Base-by-base conservation (phyloP, 805 yeast species). In the Pichia deserticola region DNA sequence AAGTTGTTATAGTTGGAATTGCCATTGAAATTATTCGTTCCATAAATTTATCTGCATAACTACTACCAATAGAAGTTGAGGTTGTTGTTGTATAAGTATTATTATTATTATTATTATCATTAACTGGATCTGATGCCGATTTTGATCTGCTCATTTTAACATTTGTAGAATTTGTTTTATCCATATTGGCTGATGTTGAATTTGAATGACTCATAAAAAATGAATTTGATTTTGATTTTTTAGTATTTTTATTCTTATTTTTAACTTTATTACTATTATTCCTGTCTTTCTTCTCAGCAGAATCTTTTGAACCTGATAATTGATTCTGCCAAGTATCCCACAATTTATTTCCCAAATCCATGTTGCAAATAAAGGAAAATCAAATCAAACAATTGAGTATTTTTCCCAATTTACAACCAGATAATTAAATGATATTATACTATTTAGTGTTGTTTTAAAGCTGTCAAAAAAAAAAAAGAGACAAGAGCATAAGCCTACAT, bases 11-110 rank as follows among this genome's bases (percentile, higher is more conserved):
- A 0, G 86, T 74, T 0, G 95, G 93, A 29, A 87, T 69, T 1
- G 89, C 84, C 82, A 86, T 79, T 27, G 81, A 71, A 7, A 88
- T 67, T 45, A 87, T 69, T 59, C 81, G 77, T 58, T 89, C 96
- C 55, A 88, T 76, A 48, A 88, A 65, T 49, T 82, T 82, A 56
- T 88, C 95, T 0, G 86, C 74, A 60, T 85, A 60, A 9, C 39
- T 46, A 12, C 44, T 36, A 7, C 45, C 41, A 4, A 15, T 13
- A 35, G 47, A 12, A n/a, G 41, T 8, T 13, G 47, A 12, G 9
- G 41, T 8, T 13, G 41, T 30, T 10, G 35, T 39, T n/a, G 36
- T 34, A 25, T 13, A 10, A 25, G 10, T 28, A 2, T 40, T n/a
- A 15, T 12, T 40, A 40, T 13, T 38, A n/a, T 15, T n/a, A 25